These are phyloP conservation scores for Botrytis hyacinthi DNA, from an alignment of 2,329 filamentous ascomycete species.

Conservation along the genomic window DNA sequence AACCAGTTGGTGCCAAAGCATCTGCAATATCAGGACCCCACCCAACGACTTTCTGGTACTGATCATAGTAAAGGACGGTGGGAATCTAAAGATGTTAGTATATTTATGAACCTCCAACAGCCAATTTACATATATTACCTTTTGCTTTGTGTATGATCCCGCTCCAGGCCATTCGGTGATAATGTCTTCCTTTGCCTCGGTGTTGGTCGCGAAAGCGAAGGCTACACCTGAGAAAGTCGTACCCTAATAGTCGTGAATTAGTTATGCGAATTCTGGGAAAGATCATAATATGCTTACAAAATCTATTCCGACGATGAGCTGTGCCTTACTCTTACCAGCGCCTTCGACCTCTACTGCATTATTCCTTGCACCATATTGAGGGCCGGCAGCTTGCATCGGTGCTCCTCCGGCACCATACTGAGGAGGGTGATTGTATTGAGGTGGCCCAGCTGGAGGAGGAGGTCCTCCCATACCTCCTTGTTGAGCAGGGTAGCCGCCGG, in stretches of 20 bases:
- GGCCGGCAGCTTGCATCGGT: slow-evolving; percentile 29
- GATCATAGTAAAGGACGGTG: slow-evolving; percentile 98
- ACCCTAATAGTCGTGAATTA: slow-evolving; percentile 54
- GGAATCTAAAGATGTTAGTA: slow-evolving; percentile 66
- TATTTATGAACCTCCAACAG: not conserved
- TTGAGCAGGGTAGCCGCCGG: slow-evolving; percentile 57
- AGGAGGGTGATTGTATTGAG: slow-evolving; percentile 37
- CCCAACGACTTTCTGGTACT: slow-evolving; percentile 99
- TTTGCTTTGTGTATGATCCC: slow-evolving; percentile 97
- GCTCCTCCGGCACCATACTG: slow-evolving; percentile 35
- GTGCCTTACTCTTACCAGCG: slow-evolving; percentile 85
- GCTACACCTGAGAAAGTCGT: slow-evolving; percentile 98
- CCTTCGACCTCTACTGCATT: slow-evolving; percentile 76
- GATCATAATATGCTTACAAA: slow-evolving; percentile 65
- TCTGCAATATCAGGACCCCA: slow-evolving; percentile 99
- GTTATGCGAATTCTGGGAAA: slow-evolving; percentile 18
- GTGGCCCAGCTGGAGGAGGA: slow-evolving; percentile 36
- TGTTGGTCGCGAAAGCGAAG: slow-evolving; percentile 91
- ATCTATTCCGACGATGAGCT: slow-evolving; percentile 97
- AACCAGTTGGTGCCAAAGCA: slow-evolving; percentile 91
- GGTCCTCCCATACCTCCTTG: slow-evolving; percentile 42
- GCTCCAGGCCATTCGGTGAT: slow-evolving; percentile 99
- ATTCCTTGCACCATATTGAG: slow-evolving; percentile 39
- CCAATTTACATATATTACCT: slow-evolving; percentile 55
- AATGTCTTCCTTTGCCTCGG: slow-evolving; percentile 96